These are phyloP conservation scores for Diaporthe australafricana DNA, from an alignment of 2,329 filamentous ascomycete genomes.

Conservation along the genomic window DNA sequence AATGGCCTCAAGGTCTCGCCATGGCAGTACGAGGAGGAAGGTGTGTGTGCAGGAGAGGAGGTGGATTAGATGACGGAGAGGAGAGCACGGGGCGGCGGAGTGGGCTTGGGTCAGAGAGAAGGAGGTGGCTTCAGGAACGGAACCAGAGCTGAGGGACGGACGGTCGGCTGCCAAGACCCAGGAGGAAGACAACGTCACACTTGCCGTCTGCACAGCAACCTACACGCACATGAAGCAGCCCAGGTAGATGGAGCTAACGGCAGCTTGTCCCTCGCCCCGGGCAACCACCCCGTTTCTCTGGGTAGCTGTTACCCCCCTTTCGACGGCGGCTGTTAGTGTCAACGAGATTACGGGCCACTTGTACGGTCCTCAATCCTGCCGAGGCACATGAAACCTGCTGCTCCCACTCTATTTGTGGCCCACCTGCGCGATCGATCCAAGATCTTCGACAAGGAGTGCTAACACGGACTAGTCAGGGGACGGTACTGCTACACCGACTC, in stretches of 20 bases:
- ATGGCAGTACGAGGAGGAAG: constrained; percentile 9
- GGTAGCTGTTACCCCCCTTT: constrained; percentile 1
- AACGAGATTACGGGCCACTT: constrained; percentile 12
- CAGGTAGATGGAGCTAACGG: background rate
- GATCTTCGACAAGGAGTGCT: constrained; percentile 14
- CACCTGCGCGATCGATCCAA: constrained; percentile 10
- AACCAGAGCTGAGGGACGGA: constrained; percentile 11
- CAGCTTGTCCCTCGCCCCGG: background rate
- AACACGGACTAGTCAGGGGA: constrained; percentile 23
- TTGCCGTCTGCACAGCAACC: background rate
- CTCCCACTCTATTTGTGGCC: constrained; percentile 12
- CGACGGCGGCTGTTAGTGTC: constrained; percentile 14
- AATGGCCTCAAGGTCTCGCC: constrained; percentile 21
- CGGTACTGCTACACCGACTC: constrained; percentile 12
- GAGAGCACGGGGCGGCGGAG: constrained; percentile 4
- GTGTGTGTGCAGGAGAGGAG: background rate
- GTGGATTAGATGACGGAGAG: constrained; percentile 11
- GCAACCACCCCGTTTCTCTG: background rate
- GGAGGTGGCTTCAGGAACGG: constrained; percentile 14
- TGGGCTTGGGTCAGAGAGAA: constrained; percentile 15
- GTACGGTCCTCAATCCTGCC: constrained; percentile 8
- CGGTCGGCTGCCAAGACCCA: background rate
- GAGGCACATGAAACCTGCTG: constrained; percentile 21
- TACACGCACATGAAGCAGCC: background rate
- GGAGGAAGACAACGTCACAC: constrained; percentile 24